Evolutionary conservation across 2,329 filamentous ascomycete species (phyloP).

Genomic region (Fusarium continuum): DNA sequence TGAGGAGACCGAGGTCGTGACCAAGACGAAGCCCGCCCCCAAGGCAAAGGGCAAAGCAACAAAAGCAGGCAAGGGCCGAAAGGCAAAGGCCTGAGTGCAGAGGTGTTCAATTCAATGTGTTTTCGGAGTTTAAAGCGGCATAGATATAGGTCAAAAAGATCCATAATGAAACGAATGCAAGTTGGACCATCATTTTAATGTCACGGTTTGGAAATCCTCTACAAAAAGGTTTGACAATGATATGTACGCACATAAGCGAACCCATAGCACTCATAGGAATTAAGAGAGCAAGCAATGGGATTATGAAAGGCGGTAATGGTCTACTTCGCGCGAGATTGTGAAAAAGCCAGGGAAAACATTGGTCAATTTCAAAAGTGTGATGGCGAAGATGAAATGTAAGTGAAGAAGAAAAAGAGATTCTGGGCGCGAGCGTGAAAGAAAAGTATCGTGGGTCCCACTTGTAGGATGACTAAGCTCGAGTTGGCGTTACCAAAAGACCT

Average conservation of each 20-base stretch:
- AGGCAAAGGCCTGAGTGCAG: constrained; percentile 50
- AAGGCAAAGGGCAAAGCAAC: constrained; percentile 43
- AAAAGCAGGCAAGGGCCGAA: constrained; percentile 46
- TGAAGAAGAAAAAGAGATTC: constrained; percentile 46
- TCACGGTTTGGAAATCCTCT: constrained; percentile 11
- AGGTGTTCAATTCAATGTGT: constrained; percentile 31
- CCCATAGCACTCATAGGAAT: constrained; percentile 59
- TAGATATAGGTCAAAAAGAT: constrained; percentile 40
- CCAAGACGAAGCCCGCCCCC: constrained; percentile 37
- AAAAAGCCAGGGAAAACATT: constrained; percentile 53
- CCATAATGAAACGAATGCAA: constrained; percentile 44
- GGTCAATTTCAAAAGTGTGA: constrained; percentile 49
- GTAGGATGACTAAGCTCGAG: constrained; percentile 36
- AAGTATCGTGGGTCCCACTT: constrained; percentile 27
- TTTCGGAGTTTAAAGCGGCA: constrained; percentile 41
- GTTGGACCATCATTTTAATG: constrained; percentile 31
- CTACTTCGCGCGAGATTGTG: constrained; percentile 63
- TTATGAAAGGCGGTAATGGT: constrained; percentile 67
- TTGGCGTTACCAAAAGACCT: background rate
- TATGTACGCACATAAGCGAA: constrained; percentile 72
- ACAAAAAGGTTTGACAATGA: constrained; percentile 1
- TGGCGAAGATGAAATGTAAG: constrained; percentile 58
- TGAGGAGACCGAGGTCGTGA: constrained; percentile 39
- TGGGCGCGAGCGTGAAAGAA: constrained; percentile 14
- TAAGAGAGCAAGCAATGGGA: constrained; percentile 60